Evolutionary conservation across 2,329 filamentous ascomycete species (phyloP).

Genomic region (Fusarium sp.): DNA sequence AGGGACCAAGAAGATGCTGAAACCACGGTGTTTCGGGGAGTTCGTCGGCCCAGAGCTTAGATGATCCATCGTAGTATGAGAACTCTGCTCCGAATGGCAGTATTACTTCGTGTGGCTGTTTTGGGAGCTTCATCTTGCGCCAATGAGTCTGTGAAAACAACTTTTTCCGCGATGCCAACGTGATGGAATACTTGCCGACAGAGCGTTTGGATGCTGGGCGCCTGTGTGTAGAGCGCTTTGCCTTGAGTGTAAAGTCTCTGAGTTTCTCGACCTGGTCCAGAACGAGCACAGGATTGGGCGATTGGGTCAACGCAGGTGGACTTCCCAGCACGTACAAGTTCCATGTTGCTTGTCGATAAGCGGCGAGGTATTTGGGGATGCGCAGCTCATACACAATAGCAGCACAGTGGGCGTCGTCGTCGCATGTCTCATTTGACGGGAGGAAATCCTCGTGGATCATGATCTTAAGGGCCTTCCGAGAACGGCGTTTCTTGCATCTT

Average conservation of each 20-base stretch:
- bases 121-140: constrained; percentile 26
- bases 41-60: constrained; percentile 27
- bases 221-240: no score
- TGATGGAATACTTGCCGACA: neutral
- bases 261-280: no score
- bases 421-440: constrained; percentile 12
- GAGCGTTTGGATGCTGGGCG: neutral
- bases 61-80: constrained; percentile 29
- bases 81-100: constrained; percentile 31
- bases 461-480: constrained; percentile 31
- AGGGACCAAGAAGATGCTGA: constrained; percentile 36
- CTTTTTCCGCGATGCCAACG: constrained; percentile 44
- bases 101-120: constrained; percentile 18
- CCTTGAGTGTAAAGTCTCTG: no score
- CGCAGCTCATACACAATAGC: constrained; percentile 64
- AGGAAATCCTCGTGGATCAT: constrained; percentile 41
- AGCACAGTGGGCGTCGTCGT: constrained; percentile 21
- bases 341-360: constrained; percentile 38
- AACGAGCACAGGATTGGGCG: neutral
- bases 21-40: constrained; percentile 13
- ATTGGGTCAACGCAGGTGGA: neutral
- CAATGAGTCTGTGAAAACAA: constrained; percentile 47
- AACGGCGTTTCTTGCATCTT: constrained; percentile 27
- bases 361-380: constrained; percentile 59
- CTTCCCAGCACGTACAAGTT: constrained; percentile 26